Base-by-base conservation (phyloP, 2,329 filamentous ascomycete genomes). In the Ophiobolus disseminans region DNA sequence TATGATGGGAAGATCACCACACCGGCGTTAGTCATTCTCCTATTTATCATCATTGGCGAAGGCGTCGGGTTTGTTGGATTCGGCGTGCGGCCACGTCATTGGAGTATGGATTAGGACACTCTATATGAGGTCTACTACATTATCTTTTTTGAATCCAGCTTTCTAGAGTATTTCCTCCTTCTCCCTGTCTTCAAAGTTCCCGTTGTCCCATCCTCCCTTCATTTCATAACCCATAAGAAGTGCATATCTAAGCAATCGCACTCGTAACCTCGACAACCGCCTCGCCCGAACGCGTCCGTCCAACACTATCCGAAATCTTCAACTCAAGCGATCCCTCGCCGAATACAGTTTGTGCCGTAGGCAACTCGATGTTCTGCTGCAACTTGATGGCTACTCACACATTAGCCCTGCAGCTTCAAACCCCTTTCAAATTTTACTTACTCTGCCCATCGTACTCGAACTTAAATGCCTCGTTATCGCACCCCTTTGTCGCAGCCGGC, bases 1-100 rank as follows among this genome's bases (percentile, higher is more conserved):
- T 16, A 35, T 5, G 16, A 26, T 40, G 19, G 46, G 41, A 40
- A 43, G 40, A 36, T 40, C 43, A 42, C n/a, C 7, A 26, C 30
- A 32, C 46, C 39, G 53, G 53, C 49, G 49, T 56, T 50, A 17
- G 39, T 50, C 46, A 42, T 42, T 45, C 40, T 30, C 39, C 44
- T 44, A 41, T 45, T 45, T 21, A 13, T 23, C 45, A 52, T 43
- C 53, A 56, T 53, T 39, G 39, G 45, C 45, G 36, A 48, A 32
- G 53, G 53, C 53, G 53, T 56, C 42, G 43, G 53, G 35, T 28
- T 42, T 45, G 10, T 42, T 55, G 45, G 38, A 31, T 42, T 23
- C 11, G 32, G 39, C 19, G 17, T 22, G 26, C 36, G 8, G 9
- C 3, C 30, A 32, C 30, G 30, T 32, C 23, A 7, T 11, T 7